phyloP scores from a whole-genome alignment of 352 stramenopile genomes.

The Pythium folliculosum region DNA sequence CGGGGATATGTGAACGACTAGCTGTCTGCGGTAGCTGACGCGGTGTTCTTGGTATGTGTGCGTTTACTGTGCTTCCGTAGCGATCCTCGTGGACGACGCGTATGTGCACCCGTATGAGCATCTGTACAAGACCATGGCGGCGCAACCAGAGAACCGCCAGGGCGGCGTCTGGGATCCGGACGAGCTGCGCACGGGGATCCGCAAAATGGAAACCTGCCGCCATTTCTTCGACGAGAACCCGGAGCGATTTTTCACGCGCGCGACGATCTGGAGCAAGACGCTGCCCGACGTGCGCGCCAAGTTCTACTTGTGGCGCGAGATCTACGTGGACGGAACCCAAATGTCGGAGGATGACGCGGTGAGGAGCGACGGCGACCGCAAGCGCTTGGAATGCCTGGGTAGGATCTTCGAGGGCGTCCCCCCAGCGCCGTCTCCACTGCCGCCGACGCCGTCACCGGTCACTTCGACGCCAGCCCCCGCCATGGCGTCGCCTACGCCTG shows the following conservation, averaged over 20 bases:
- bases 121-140: conserved; percentile 67
- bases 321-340: conserved; percentile 61
- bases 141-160: conserved; percentile 55
- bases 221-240: conserved; percentile 37
- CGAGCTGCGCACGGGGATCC: conserved; percentile 57
- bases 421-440: conserved; percentile 24
- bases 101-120: conserved; percentile 61
- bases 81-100: conserved; percentile 32
- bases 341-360: conserved; percentile 32
- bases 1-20: too few relatives aligned
- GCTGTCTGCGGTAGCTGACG: too few relatives aligned
- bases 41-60: not conserved
- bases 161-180: conserved; percentile 70
- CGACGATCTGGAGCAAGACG: conserved; percentile 59
- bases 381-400: conserved; percentile 42
- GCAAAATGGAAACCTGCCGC: conserved; percentile 65
- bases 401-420: conserved; percentile 57
- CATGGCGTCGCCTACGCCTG: not conserved
- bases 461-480: not conserved
- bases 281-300: conserved; percentile 63
- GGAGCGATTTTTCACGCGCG: conserved; percentile 64
- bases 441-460: conserved; percentile 16
- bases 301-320: conserved; percentile 70
- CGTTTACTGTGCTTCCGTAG: conserved; percentile 12
- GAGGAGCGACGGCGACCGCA: conserved; percentile 5